Base-by-base conservation (phyloP, 257 asterid species). In the Solanum chmielewskii region DNA sequence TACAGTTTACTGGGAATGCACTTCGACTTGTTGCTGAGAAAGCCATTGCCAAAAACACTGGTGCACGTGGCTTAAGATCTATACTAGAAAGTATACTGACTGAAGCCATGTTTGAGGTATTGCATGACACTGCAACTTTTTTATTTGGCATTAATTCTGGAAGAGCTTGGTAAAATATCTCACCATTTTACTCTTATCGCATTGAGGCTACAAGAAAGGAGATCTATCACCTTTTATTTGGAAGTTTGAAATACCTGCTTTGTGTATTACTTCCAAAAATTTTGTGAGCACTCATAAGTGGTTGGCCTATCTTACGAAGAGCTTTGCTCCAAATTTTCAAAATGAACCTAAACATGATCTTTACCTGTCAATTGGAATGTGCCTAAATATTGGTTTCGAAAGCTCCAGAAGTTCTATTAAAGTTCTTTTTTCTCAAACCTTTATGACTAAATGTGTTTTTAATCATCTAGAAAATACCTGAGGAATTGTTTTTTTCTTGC, bases 41-140 rank as follows among this genome's bases (percentile, higher is more conserved):
- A 91, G 99, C 98, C 66, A 93, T 94, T 86, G 91, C 93, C 39
- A 94, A 87, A 89, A 94, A 91, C 88, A 96, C 98, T 12, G 99
- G 99, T 83, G 99, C 98, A 14, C 98, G 99, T 87, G 99, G 99
- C 86, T 91, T 96, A 91, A 93, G 99, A 92, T 92, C 99, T 89
- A 95, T 96, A 88, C 84, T 96, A 86, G 99, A 96, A 93, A 90
- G 89, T 91, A 91, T 94, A 85, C 89, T 96, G 90, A 96, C 98
- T 0, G 99, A 94, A 91, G 98, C 99, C 33, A 96, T 96, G 99
- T 96, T 93, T 92, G 97, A 93, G 98, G 98, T 95, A 93, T 41
- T 70, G 37, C 76, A 23, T 62, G 52, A 44, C 27, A 13, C 75
- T 64, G 20, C 23, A 64, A 27, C 33, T 47, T 16, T 27, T 18